phyloP scores from a whole-genome alignment of 306 rosid species.

The Inga laurina region DNA sequence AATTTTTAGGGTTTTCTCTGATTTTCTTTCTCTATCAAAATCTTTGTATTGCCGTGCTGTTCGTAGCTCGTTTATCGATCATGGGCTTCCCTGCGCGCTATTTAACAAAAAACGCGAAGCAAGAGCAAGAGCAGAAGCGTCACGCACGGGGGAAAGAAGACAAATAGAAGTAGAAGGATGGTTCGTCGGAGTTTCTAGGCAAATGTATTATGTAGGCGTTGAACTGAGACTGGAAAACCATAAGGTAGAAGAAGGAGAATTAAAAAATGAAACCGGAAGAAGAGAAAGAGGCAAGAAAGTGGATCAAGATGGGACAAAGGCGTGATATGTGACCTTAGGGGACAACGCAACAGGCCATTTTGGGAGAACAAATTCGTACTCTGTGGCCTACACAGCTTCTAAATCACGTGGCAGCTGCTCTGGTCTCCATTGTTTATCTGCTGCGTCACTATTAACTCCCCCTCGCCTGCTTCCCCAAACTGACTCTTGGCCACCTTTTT shows the following conservation, averaged over 20 bases:
- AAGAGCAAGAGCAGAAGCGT: neutral
- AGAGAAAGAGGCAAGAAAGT: neutral
- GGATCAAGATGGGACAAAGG: slow-evolving; percentile 53
- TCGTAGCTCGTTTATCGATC: neutral
- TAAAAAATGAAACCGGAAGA: neutral
- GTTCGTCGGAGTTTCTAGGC: neutral
- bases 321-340: slow-evolving; percentile 39
- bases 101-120: neutral
- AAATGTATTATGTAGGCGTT: neutral
- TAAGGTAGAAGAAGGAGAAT: neutral
- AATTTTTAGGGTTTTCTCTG: slow-evolving; percentile 32
- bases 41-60: neutral
- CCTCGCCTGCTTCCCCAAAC: neutral
- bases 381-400: neutral
- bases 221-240: neutral
- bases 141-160: neutral
- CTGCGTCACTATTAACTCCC: neutral
- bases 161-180: neutral
- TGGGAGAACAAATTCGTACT: neutral
- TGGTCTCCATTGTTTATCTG: neutral
- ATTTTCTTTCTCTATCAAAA: neutral
- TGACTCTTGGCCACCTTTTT: neutral
- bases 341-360: neutral
- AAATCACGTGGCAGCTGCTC: neutral
- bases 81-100: neutral